phyloP scores from a whole-genome alignment of 257 asterid genomes.

The Coffea eugenioides region DNA sequence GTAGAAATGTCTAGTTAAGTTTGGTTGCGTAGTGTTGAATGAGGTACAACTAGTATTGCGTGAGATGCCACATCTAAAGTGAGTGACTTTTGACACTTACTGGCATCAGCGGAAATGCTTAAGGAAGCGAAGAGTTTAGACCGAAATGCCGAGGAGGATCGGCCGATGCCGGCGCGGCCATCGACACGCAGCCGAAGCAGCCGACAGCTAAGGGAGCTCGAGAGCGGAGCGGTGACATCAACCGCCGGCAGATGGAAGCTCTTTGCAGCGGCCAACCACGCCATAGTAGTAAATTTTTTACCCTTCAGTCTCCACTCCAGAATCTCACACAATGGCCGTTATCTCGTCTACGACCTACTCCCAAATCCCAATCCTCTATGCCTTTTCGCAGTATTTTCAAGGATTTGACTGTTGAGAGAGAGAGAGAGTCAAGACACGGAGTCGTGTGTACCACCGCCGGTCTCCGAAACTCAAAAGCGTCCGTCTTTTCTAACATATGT shows the following conservation, averaged over 20 bases:
- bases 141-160: slow-evolving; percentile 31
- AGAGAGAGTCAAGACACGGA: no score
- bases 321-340: background rate
- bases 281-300: slow-evolving; percentile 34
- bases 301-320: background rate
- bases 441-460: no score
- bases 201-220: slow-evolving; percentile 53
- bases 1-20: background rate
- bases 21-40: background rate
- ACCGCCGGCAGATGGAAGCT: slow-evolving; percentile 66
- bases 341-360: no score
- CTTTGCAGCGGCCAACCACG: slow-evolving; percentile 78
- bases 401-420: no score
- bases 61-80: background rate
- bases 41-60: background rate
- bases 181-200: slow-evolving; percentile 51
- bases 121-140: slow-evolving; percentile 67
- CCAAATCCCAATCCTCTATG: no score
- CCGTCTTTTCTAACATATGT: no score
- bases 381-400: no score
- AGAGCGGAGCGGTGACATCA: slow-evolving; percentile 48
- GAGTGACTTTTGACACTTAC: slow-evolving; percentile 24
- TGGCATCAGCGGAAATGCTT: slow-evolving; percentile 53
- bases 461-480: no score
- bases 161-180: slow-evolving; percentile 49